A percentile compares a stretch with the other conserved stretches of the same genome.
Evolutionary conservation across 2,329 filamentous ascomycete species (phyloP).

Genomic region (Ampelomyces quisqualis): DNA sequence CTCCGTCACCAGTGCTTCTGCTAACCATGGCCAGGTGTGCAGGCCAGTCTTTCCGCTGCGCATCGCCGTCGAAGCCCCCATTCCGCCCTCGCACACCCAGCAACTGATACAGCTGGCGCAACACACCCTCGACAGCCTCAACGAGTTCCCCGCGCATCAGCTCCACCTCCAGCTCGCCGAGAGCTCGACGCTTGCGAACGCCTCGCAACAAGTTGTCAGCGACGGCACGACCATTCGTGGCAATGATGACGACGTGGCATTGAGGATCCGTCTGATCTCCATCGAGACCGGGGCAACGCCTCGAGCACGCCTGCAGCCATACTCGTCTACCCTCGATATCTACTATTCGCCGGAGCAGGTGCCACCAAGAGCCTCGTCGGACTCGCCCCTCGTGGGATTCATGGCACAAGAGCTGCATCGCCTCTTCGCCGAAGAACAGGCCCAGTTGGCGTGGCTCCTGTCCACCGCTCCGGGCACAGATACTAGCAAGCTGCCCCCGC

Average conservation of each 20-base stretch:
- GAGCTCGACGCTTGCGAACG: constrained; percentile 30
- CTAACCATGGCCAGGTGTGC: constrained; percentile 65
- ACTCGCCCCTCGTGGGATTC: constrained; percentile 72
- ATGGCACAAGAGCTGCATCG: constrained; percentile 75
- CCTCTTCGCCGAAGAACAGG: constrained; percentile 84
- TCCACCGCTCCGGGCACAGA: constrained; percentile 48
- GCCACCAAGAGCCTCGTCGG: constrained; percentile 66
- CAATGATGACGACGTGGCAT: constrained; percentile 56
- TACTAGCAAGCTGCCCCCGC: constrained; percentile 52
- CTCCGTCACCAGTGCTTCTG: neutral
- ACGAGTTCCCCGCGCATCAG: constrained; percentile 82
- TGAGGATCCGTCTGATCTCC: constrained; percentile 70
- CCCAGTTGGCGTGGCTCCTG: constrained; percentile 62
- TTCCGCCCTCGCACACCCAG: constrained; percentile 68
- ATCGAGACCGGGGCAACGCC: constrained; percentile 56
- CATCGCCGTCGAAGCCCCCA: constrained; percentile 72
- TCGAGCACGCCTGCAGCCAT: constrained; percentile 65
- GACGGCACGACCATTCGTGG: constrained; percentile 33
- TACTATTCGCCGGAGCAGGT: constrained; percentile 71
- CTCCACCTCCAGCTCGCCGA: constrained; percentile 66
- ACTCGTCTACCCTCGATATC: constrained; percentile 71
- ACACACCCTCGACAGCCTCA: constrained; percentile 79
- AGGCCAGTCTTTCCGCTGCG: constrained; percentile 83
- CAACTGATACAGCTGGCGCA: constrained; percentile 79
- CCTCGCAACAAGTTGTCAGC: constrained; percentile 33